Evolutionary conservation across 306 rosid species (phyloP).

Genomic region (Trifolium dubium): DNA sequence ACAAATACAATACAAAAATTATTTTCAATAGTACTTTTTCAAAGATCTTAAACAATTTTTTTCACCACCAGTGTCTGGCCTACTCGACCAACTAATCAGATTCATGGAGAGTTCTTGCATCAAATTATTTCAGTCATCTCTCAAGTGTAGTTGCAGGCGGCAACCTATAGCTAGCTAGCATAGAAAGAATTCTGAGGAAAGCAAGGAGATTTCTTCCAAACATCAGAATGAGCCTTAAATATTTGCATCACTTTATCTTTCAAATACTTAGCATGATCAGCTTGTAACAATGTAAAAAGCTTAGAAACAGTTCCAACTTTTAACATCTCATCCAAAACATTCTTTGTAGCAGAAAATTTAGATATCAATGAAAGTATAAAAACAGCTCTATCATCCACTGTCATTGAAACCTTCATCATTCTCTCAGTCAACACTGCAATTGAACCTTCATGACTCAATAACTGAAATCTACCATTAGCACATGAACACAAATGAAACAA

Average conservation of each 20-base stretch:
- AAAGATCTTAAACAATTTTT: background rate
- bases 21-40: background rate
- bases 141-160: too few species aligned
- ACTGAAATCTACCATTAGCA: slow-evolving; percentile 70
- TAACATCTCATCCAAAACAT: slow-evolving; percentile 66
- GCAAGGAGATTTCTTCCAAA: slow-evolving; percentile 68
- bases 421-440: slow-evolving; percentile 54
- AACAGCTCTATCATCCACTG: slow-evolving; percentile 59
- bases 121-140: too few species aligned
- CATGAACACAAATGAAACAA: slow-evolving; percentile 59
- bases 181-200: slow-evolving; percentile 32
- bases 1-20: background rate
- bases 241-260: slow-evolving; percentile 61
- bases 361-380: slow-evolving; percentile 53
- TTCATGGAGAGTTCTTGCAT: too few species aligned
- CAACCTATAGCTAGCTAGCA: background rate
- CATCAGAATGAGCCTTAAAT: slow-evolving; percentile 51
- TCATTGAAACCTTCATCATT: slow-evolving; percentile 53
- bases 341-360: slow-evolving; percentile 51
- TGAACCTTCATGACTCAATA: slow-evolving; percentile 59
- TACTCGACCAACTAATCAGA: too few species aligned
- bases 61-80: too few species aligned
- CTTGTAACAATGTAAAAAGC: slow-evolving; percentile 66
- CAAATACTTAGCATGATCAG: slow-evolving; percentile 47
- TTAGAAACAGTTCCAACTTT: slow-evolving; percentile 57